Evolutionary conservation across 2,329 filamentous ascomycete genomes (phyloP), one percentile per base, ranked within the genome.

Genomic region (Chaetomium sp.): DNA sequence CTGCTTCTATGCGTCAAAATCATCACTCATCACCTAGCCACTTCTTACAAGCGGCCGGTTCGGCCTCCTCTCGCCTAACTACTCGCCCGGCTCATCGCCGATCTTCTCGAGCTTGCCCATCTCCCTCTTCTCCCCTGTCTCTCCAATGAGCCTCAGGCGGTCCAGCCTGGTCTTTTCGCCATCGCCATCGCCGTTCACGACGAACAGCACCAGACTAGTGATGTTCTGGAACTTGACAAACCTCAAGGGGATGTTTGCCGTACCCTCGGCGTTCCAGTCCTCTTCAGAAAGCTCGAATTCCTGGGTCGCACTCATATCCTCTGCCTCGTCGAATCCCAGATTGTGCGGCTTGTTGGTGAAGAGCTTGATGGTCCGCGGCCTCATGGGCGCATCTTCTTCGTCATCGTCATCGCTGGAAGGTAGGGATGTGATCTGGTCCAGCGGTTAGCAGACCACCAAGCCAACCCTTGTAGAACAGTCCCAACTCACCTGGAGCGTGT

Each of bases 171-270:
- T 89, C 81, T 91, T 93, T 75, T 98, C 93, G 51, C 89, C 86
- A 16, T 92, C 89, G 21, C 88, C 89, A 62, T 94, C 91, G 2
- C 93, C 93, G 75, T 96, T 89, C 61, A 91, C 90, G 38, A 99
- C 88, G 76, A 97, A 99, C 12, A 99, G 72, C 21, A 96, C 90
- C 72, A 99, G 75, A 67, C 89, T 95, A 65, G 87, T 90, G 61
- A 97, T 90, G 74, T 93, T 96, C 80, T 98, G 95, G 82, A 98
- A 99, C 80, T 97, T 97, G 78, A 99, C 95, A 74, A 94, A 97
- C 16, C 93, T 90, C 72, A 98, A 80, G 53, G 84, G 79, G 61
- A 94, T 79, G 72, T 83, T 90, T 16, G 87, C 90, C 9, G 91
- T 94, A 59, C 88, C 90, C 16, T 91, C 87, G 53, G 83, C 81